Evolutionary conservation across 306 rosid genomes (phyloP), one percentile per base, ranked within the genome.

Genomic region (Citrullus mucosospermus): DNA sequence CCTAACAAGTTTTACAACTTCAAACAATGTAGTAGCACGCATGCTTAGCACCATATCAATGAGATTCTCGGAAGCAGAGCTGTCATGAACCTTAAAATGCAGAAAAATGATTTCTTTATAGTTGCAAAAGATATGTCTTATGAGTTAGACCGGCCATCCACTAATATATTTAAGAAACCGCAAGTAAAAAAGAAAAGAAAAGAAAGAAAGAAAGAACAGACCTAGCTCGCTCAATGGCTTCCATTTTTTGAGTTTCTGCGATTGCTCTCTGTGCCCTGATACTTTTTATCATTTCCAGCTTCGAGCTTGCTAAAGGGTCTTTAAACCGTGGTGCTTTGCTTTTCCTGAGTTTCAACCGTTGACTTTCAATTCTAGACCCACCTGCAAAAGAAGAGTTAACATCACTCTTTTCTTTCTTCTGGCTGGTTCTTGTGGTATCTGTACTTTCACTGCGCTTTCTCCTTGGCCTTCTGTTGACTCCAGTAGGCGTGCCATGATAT

Each of bases 241-340:
- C 92, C 54, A 56, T 83, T 75, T 86, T 92, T 86, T 79, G 80
- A 84, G 88, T 85, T 82, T 91, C 99, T 44, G 75, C 82, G 22
- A 86, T 81, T 71, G 91, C 91, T 81, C 99, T 87, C 84, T 90
- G 87, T 76, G 97, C 97, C 86, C 99, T 86, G 81, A 95, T 85
- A 57, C 84, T 92, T 78, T 85, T 92, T 81, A 95, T 86, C 98
- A 95, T 91, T 87, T 91, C 92, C 85, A 95, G 92, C 87, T 95
- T 95, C 10, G 92, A 92, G 82, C 90, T 86, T 48, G 84, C 96
- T 80, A 88, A 68, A 78, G 99, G 99, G 87, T 95, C 99, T 86
- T 88, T 95, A 82, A 86, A 92, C 79, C 70, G 81, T 30, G 96
- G 97, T 81, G 87, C 82, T 68, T 78, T 87, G 57, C 83, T 83